phyloP scores from a whole-genome alignment of 2,329 filamentous ascomycete genomes.

The Fusarium begoniae region DNA sequence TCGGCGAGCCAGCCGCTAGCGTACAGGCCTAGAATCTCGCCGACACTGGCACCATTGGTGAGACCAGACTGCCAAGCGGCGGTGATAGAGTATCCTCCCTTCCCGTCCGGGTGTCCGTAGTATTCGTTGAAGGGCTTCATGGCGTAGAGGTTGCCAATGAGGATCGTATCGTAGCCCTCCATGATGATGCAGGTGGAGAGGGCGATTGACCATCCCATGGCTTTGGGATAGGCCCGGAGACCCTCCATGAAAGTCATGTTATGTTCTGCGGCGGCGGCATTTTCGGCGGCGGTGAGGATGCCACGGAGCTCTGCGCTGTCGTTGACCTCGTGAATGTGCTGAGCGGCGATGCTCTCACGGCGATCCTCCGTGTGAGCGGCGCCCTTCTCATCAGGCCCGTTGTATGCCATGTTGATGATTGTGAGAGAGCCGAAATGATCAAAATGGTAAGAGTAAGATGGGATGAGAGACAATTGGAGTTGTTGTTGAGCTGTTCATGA shows the following conservation, averaged over 20 bases:
- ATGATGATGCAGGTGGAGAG: not conserved
- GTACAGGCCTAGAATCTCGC: not conserved
- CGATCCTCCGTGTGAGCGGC: not conserved
- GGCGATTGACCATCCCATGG: not conserved
- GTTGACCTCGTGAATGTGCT: not conserved
- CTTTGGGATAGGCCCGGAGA: not conserved
- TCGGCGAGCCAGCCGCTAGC: not conserved
- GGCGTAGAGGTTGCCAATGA: not conserved
- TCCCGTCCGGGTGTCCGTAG: not conserved
- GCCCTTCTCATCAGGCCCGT: not conserved
- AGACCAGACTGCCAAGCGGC: not conserved
- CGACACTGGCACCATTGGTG: not conserved
- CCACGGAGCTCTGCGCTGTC: not conserved
- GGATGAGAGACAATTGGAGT: not conserved
- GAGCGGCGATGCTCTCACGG: not conserved
- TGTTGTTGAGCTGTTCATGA: not conserved
- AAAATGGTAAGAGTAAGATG: not conserved
- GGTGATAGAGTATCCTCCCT: not conserved
- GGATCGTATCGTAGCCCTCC: not conserved
- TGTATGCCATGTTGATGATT: not conserved
- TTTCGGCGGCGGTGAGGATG: not conserved
- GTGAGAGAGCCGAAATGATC: not conserved
- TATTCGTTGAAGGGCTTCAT: not conserved
- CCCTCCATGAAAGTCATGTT: not conserved
- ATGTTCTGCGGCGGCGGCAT: not conserved